Base-by-base conservation (phyloP, 176 grass and related monocot genomes). In the Saccharum spontaneum region DNA sequence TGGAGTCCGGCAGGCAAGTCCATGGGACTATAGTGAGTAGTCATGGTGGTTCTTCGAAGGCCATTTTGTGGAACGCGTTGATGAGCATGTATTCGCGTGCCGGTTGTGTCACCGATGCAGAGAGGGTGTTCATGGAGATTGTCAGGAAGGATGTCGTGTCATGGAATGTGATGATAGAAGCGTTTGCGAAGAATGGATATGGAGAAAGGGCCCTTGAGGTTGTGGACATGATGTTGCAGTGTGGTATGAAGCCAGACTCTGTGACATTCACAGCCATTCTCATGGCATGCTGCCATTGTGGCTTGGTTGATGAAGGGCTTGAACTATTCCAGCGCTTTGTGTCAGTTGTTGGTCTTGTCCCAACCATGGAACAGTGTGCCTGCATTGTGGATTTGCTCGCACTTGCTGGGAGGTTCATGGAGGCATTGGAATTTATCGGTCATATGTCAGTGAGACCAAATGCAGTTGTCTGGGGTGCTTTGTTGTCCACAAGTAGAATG, bases 351-450 rank as follows among this genome's bases (percentile, higher is more conserved):
- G 41, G 82, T 10, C 75, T 89, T 8, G 17, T 52, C 49, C 85
- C 87, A 55, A 73, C 83, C 6, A 88, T 77, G 80, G 92, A 97
- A 59, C 92, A 97, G 36, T 94, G 87, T 7, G 80, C 86, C 18
- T 94, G 94, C 52, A 65, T 92, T 26, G 92, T 94, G 30, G 94
- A 97, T 81, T 80, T 97, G 76, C 86, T 97, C 33, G 75, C 89
- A 37, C 87, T 89, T 26, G 92, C 94, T 23, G 94, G 86, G 50
- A 90, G 90, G 87, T 94, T 94, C 5, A 0, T 73, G 26, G 94
- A 94, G 46, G 90, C 91, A 3, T 43, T 77, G 16, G 70, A 60
- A 24, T 88, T 97, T 54, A 72, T 87, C 3, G 7, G 30, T 16
- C 84, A 37, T 40, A 90, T 89, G 87, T 80, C 87, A 20, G 31